These are phyloP conservation scores for Fistulina hepatica DNA, from an alignment of 1,284 basidiomycete species.

Conservation along the genomic window DNA sequence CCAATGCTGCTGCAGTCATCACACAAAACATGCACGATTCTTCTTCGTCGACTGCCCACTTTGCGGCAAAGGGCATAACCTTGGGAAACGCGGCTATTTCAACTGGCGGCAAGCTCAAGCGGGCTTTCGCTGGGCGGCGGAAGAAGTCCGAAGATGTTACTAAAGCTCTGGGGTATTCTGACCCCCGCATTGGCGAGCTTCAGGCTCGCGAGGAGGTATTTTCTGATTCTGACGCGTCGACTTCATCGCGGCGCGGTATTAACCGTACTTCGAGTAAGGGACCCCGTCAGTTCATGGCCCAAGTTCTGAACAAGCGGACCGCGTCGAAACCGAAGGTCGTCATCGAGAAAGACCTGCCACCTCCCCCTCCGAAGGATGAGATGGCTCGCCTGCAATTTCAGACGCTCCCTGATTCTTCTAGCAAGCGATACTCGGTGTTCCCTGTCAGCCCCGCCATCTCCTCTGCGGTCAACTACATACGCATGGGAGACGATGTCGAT, in stretches of 20 bases:
- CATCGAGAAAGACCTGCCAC: conserved; percentile 9
- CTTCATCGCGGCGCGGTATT: background rate
- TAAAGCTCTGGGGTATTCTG: conserved; percentile 14
- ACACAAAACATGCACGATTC: background rate
- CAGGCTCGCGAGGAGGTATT: conserved; percentile 30
- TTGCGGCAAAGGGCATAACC: conserved; percentile 3
- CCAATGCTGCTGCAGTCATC: background rate
- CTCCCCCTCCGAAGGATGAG: too few relatives aligned
- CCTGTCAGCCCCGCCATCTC: conserved; percentile 37
- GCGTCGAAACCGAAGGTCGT: conserved; percentile 15
- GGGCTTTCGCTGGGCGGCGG: conserved; percentile 48
- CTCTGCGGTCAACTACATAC: conserved; percentile 35
- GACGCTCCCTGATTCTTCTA: conserved; percentile 20
- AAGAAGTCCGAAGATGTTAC: conserved; percentile 49
- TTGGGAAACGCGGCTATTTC: conserved; percentile 21
- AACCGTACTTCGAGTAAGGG: conserved; percentile 3
- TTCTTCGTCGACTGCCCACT: background rate
- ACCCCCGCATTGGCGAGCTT: conserved; percentile 19
- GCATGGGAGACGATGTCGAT: conserved; percentile 21
- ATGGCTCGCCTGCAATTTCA: too few relatives aligned
- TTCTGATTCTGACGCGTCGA: background rate
- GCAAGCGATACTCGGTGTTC: conserved; percentile 18
- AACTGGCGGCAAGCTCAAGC: conserved; percentile 46
- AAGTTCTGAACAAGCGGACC: conserved; percentile 28
- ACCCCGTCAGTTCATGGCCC: conserved; percentile 17